Base-by-base conservation (phyloP, 139 green algal genomes). In the Chara braunii region DNA sequence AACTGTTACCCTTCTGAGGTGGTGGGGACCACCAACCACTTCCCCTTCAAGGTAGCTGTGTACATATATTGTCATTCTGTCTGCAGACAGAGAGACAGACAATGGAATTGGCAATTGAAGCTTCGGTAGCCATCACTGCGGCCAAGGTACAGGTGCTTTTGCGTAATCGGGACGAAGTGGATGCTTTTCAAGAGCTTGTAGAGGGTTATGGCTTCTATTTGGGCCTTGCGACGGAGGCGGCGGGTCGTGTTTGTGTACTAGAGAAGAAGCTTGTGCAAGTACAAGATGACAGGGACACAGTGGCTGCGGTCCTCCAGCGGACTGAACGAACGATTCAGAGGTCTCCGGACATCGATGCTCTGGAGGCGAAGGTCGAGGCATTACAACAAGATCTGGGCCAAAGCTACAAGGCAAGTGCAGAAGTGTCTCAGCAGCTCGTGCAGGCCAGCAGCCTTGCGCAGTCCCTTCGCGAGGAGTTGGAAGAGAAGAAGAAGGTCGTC, bases 341-440 rank as follows among this genome's bases (percentile, higher is more conserved):
- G 7, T 31, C 9, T 28, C 18, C n/a, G 42, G 57, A 67, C 42
- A 28, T 33, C 23, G 33, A 28, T 23, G 57, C 57, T 9, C 57
- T 67, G 40, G 23, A 54, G 4, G 37, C 58, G 22, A 60, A 67
- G 57, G 28, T 67, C 42, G 57, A 61, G 42, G 26, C 24, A 43
- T 22, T 61, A 11, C 29, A 61, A 6, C n/a, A 67, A 22, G 57
- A 67, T 6, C 42, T 67, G 7, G 43, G 57, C 29, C 3, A 28
- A 3, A 11, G 28, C 6, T 67, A 67, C 43, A 23, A 28, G 23
- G 60, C 23, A 23, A 67, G 26, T 33, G 57, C 57, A 4, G 22
- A 22, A 28, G 4, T 7, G 4, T 60, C 57, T 7, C 40, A 48
- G 18, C 40, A 48, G 40, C 40, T 48, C 18, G 18, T 48, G 40